These are phyloP conservation scores for Cercospora canescens DNA, from an alignment of 2,329 filamentous ascomycete genomes.

Conservation along the genomic window DNA sequence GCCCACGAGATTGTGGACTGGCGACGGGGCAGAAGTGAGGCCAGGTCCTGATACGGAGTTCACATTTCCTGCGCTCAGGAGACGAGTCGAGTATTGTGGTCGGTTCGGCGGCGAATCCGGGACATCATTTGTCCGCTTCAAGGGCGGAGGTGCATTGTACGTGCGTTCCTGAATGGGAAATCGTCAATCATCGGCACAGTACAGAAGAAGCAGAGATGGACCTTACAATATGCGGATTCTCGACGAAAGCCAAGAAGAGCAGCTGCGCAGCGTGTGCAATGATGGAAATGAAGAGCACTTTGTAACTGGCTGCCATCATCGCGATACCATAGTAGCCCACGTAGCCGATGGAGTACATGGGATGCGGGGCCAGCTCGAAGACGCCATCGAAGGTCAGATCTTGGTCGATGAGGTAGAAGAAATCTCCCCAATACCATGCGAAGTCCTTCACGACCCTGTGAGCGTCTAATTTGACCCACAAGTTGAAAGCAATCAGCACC, in stretches of 20 bases:
- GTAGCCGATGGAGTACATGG: slow-evolving; percentile 98
- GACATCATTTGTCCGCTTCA: slow-evolving; percentile 51
- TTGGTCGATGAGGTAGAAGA: slow-evolving; percentile 98
- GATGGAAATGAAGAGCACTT: slow-evolving; percentile 95
- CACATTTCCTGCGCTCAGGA: slow-evolving; percentile 42
- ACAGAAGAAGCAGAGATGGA: neutral
- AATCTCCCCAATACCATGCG: slow-evolving; percentile 99
- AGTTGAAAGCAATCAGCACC: slow-evolving; percentile 82
- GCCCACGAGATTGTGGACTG: slow-evolving; percentile 82
- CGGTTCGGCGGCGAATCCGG: slow-evolving; percentile 37
- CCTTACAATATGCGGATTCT: slow-evolving; percentile 82
- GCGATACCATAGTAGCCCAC: slow-evolving; percentile 98
- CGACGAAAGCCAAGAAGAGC: slow-evolving; percentile 84
- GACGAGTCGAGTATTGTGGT: slow-evolving; percentile 40
- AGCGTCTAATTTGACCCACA: slow-evolving; percentile 98
- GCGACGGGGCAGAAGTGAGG: slow-evolving; percentile 56
- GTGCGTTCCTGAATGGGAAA: slow-evolving; percentile 65
- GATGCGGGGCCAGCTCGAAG: slow-evolving; percentile 97
- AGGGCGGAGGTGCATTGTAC: slow-evolving; percentile 83
- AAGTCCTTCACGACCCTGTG: slow-evolving; percentile 98
- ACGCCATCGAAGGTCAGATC: slow-evolving; percentile 97
- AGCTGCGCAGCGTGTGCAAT: slow-evolving; percentile 93
- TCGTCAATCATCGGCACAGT: neutral
- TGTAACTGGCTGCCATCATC: slow-evolving; percentile 96
- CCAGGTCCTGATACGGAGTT: slow-evolving; percentile 41